phyloP scores from a whole-genome alignment of 2,329 filamentous ascomycete species.

The Paecilomyces fulvus region DNA sequence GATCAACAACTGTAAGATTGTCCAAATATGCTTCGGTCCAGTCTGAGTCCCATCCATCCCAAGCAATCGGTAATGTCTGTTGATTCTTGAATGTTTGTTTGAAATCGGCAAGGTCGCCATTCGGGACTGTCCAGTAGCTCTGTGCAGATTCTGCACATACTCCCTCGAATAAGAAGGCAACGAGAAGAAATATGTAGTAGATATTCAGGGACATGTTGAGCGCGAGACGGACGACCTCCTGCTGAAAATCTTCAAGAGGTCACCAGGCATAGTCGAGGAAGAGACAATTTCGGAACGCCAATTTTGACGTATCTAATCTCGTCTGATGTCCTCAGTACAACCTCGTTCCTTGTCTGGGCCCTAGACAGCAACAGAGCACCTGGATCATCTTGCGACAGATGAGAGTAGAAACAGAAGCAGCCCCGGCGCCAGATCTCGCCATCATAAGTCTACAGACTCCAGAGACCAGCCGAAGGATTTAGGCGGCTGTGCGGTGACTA shows the following conservation, averaged over 20 bases:
- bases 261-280: neutral
- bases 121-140: slow-evolving; percentile 2
- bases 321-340: too few species aligned
- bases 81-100: slow-evolving; percentile 1
- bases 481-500: neutral
- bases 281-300: neutral
- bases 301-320: neutral
- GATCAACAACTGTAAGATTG: neutral
- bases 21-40: slow-evolving; percentile 1
- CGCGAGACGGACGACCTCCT: too few species aligned
- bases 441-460: neutral
- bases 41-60: slow-evolving; percentile 1
- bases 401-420: too few species aligned
- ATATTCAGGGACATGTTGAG: neutral
- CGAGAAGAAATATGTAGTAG: neutral
- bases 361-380: too few species aligned
- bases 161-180: neutral
- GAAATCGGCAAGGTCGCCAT: slow-evolving; percentile 1
- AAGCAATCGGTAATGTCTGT: neutral
- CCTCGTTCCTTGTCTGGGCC: too few species aligned
- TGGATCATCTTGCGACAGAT: neutral
- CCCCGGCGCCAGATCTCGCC: neutral
- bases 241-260: neutral
- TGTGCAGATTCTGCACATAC: slow-evolving; percentile 12
- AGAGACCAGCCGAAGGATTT: neutral